A percentile compares a stretch with the other conserved stretches of the same genome.
These are phyloP conservation scores for Phytophthora foliorum DNA, from an alignment of 352 stramenopile genomes.

Conservation along the genomic window DNA sequence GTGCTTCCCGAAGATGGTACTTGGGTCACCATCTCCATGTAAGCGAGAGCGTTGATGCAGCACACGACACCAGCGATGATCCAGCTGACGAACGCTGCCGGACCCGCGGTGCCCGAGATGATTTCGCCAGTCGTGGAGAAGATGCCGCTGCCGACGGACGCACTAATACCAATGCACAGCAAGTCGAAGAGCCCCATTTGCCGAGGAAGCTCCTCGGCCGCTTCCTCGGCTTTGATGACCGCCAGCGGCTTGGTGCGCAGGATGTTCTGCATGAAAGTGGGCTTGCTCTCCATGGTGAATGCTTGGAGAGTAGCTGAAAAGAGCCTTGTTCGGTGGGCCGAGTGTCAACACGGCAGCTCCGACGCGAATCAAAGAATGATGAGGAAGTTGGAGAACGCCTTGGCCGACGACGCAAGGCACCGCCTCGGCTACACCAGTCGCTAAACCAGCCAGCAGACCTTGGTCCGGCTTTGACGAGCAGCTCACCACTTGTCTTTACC, in stretches of 20 bases:
- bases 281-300: slow-evolving; percentile 43
- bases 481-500: slow-evolving; percentile 35
- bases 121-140: slow-evolving; percentile 89
- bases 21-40: slow-evolving; percentile 90
- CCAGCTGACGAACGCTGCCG: slow-evolving; percentile 86
- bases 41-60: slow-evolving; percentile 86
- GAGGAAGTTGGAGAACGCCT: neutral
- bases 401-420: slow-evolving; percentile 1
- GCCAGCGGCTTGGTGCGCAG: slow-evolving; percentile 78
- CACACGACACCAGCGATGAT: slow-evolving; percentile 83
- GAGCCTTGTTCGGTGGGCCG: slow-evolving; percentile 9
- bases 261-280: slow-evolving; percentile 59
- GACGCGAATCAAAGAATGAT: slow-evolving; percentile 31
- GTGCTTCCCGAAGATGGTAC: slow-evolving; percentile 91
- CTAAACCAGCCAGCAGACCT: slow-evolving; percentile 33
- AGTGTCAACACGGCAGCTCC: no score
- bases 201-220: slow-evolving; percentile 71
- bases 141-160: slow-evolving; percentile 94
- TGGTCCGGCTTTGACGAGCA: slow-evolving; percentile 27
- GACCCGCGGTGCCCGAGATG: slow-evolving; percentile 82
- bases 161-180: slow-evolving; percentile 92
- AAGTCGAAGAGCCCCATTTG: slow-evolving; percentile 91
- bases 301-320: neutral
- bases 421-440: slow-evolving; percentile 26
- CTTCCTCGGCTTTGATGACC: slow-evolving; percentile 83